These are phyloP conservation scores for Ustilago vetiveriae DNA, from an alignment of 1,284 basidiomycete genomes.

Conservation along the genomic window DNA sequence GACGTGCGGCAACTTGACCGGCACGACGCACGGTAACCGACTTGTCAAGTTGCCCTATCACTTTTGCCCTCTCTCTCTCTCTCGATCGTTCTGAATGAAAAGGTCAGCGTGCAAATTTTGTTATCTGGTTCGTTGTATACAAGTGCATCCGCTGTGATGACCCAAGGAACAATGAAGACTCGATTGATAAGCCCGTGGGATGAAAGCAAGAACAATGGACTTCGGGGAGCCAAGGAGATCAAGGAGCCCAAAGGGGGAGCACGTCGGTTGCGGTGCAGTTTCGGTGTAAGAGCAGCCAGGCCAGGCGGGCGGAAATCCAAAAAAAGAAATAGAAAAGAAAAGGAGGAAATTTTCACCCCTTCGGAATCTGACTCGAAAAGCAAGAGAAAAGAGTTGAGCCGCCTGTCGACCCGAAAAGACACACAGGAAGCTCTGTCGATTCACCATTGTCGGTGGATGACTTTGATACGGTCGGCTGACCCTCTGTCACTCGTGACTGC, in stretches of 20 bases:
- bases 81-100: too few relatives aligned
- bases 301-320: neutral
- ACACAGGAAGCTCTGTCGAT: too few relatives aligned
- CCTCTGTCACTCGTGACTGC: neutral
- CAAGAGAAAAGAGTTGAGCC: constrained; percentile 17
- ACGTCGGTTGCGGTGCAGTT: neutral
- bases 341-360: constrained; percentile 9
- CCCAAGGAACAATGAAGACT: neutral
- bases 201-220: neutral
- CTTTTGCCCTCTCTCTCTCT: too few relatives aligned
- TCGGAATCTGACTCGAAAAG: neutral
- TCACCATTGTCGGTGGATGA: too few relatives aligned
- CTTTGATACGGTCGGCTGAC: constrained; percentile 30
- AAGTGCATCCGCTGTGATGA: too few relatives aligned
- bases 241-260: too few relatives aligned
- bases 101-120: too few relatives aligned
- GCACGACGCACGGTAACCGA: neutral
- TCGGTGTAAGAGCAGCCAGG: neutral
- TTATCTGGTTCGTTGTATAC: neutral
- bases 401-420: constrained; percentile 1
- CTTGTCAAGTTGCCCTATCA: neutral
- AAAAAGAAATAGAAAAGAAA: neutral
- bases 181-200: neutral
- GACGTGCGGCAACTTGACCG: neutral
- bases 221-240: too few relatives aligned